phyloP scores from a whole-genome alignment of 2,329 filamentous ascomycete genomes.

The Apiospora phragmitis region DNA sequence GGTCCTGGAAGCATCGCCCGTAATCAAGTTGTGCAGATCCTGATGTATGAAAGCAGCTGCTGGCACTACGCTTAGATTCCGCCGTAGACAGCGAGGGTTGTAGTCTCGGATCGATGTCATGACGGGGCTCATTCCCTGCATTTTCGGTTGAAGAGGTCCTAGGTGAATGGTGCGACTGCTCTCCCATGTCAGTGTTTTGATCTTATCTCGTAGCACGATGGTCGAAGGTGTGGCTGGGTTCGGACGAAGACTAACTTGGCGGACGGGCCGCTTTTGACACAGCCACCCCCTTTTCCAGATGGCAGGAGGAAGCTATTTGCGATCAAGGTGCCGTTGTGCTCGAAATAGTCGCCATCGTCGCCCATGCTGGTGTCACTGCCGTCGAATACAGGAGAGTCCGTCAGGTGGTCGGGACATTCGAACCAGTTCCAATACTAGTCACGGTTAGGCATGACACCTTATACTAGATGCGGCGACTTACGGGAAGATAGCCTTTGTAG shows the following conservation, averaged over 20 bases:
- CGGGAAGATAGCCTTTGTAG: neutral
- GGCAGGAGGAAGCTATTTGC: conserved; percentile 26
- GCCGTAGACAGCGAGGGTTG: no score
- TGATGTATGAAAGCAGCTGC: neutral
- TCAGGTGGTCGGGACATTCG: conserved; percentile 43
- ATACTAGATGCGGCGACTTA: neutral
- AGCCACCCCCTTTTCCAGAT: conserved; percentile 55
- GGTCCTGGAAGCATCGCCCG: neutral
- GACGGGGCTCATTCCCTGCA: no score
- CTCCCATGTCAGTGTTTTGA: no score
- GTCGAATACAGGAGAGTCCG: conserved; percentile 54
- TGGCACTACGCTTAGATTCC: no score
- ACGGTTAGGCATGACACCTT: neutral
- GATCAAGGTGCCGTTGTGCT: conserved; percentile 20
- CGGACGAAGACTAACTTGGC: conserved; percentile 4
- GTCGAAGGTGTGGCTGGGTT: no score
- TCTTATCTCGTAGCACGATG: no score
- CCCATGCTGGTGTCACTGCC: conserved; percentile 52
- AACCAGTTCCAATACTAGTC: conserved; percentile 52
- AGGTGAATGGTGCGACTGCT: no score
- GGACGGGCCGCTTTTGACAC: conserved; percentile 45
- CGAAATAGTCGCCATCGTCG: conserved; percentile 41
- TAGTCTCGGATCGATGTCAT: no score
- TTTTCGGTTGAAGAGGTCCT: no score
- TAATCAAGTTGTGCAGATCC: neutral